A percentile compares a stretch with the other conserved stretches of the same genome.
Conservation (phyloP, 2,329 filamentous ascomycete genomes). For the Sordariomycetes sp. region DNA sequence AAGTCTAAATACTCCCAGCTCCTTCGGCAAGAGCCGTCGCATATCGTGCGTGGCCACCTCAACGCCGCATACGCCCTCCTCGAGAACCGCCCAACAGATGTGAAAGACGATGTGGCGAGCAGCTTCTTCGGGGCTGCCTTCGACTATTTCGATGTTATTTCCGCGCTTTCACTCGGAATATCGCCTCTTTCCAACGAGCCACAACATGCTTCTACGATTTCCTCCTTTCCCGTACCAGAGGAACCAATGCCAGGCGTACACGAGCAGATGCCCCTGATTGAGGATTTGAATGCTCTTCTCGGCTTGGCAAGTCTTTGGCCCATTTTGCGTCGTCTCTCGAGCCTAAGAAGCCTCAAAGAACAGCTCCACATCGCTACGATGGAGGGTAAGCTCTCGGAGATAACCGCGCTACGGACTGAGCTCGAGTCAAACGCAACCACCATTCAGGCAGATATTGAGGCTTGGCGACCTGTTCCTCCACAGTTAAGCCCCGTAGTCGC, state of each 20-base stretch:
- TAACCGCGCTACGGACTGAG: conserved; percentile 37
- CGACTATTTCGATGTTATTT: conserved; percentile 56
- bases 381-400: conserved; percentile 30
- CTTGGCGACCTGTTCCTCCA: conserved; percentile 45
- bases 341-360: conserved; percentile 40
- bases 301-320: conserved; percentile 56
- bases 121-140: conserved; percentile 54
- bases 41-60: conserved; percentile 51
- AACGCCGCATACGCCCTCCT: conserved; percentile 55
- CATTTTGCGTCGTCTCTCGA: conserved; percentile 52
- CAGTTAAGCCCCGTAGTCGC: conserved; percentile 12
- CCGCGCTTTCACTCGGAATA: conserved; percentile 51
- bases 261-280: conserved; percentile 33
- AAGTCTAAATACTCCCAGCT: too few species aligned
- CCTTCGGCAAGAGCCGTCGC: conserved; percentile 49
- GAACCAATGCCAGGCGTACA: conserved; percentile 33
- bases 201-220: conserved; percentile 33
- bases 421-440: conserved; percentile 41
- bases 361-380: conserved; percentile 36
- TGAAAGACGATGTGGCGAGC: conserved; percentile 39
- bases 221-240: conserved; percentile 38
- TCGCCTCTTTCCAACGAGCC: conserved; percentile 43
- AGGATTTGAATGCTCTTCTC: conserved; percentile 48
- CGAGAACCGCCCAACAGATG: conserved; percentile 34
- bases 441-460: conserved; percentile 44